Evolutionary conservation across 108 stramenopile species (phyloP).

Genomic region (Skeletonema menzelii): DNA sequence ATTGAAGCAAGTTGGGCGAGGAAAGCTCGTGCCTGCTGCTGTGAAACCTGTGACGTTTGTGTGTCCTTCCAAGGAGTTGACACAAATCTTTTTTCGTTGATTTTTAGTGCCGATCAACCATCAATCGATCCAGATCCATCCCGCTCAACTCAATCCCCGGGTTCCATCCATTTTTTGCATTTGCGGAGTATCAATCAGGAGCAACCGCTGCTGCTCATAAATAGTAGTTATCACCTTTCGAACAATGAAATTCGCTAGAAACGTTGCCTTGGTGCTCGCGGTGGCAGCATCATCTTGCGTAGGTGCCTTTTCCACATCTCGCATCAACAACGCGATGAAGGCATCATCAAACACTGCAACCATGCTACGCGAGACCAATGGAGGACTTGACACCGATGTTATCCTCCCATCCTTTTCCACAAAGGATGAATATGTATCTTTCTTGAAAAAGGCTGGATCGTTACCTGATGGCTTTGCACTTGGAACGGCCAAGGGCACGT

Average conservation of each 20-base stretch:
- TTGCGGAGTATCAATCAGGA: too few relatives aligned
- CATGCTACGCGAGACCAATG: conserved; percentile 1
- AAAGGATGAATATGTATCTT: conserved; percentile 65
- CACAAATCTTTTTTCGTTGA: too few relatives aligned
- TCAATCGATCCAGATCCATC: too few relatives aligned
- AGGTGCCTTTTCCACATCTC: conserved; percentile 2
- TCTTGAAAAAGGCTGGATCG: conserved; percentile 56
- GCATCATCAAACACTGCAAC: not conserved
- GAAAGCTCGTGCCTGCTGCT: not conserved
- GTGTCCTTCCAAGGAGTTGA: not conserved
- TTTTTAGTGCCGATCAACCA: too few relatives aligned
- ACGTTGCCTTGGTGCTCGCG: not conserved
- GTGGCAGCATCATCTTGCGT: conserved; percentile 1
- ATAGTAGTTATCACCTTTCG: not conserved
- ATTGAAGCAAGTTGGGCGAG: not conserved
- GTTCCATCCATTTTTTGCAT: too few relatives aligned
- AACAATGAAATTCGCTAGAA: not conserved
- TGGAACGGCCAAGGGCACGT: conserved; percentile 77
- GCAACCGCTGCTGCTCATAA: too few relatives aligned
- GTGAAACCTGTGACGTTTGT: not conserved
- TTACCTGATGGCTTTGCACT: conserved; percentile 82
- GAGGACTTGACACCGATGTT: conserved; percentile 48
- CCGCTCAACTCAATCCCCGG: too few relatives aligned
- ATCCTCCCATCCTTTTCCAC: conserved; percentile 65
- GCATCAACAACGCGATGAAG: not conserved